Base-by-base conservation (phyloP, 805 yeast species). In the Saccharomycopsis sp. region DNA sequence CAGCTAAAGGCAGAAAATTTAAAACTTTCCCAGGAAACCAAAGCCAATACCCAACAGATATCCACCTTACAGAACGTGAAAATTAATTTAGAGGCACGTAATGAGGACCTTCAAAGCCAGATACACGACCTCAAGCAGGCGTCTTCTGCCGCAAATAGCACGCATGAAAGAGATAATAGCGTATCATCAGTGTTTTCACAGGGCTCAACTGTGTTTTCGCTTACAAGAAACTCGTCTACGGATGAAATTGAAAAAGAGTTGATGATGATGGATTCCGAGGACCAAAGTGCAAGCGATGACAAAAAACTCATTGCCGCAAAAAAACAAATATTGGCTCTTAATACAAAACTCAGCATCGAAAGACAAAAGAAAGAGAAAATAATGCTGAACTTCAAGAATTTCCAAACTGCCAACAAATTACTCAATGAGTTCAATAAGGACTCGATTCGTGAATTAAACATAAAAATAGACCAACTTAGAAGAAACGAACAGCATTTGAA, bases 151-250 rank as follows among this genome's bases (percentile, higher is more conserved):
- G 22, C 14, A 44, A 35, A 20, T n/a, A 25, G 19, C 19, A 38
- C n/a, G 23, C 62, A 59, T 25, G 60, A 53, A 20, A 23, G 62
- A 2, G 62, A 59, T 17, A 49, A 41, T n/a, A 56, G 60, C 1
- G 15, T 59, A 15, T 57, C 59, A 15, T 59, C 62, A 2, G 23
- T 59, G 14, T 49, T 51, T 12, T 57, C 62, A 2, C 35, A 57
- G 20, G 29, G 47, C 14, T 57, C 60, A 3, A 57, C 60, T 15
- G 42, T 59, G 47, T 59, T 59, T 54, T 56, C 60, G 17, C 57
- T 53, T 47, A 53, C 59, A 5, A 20, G 55, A 20, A 59, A 59
- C 49, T 59, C 62, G 1, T 54, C 58, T 9, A 57, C 60, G 8
- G 60, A 59, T n/a, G 60, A 57, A 9, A 54, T 59, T 17, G 57